phyloP scores from a whole-genome alignment of 2,329 filamentous ascomycete genomes.

The Alternaria atra region DNA sequence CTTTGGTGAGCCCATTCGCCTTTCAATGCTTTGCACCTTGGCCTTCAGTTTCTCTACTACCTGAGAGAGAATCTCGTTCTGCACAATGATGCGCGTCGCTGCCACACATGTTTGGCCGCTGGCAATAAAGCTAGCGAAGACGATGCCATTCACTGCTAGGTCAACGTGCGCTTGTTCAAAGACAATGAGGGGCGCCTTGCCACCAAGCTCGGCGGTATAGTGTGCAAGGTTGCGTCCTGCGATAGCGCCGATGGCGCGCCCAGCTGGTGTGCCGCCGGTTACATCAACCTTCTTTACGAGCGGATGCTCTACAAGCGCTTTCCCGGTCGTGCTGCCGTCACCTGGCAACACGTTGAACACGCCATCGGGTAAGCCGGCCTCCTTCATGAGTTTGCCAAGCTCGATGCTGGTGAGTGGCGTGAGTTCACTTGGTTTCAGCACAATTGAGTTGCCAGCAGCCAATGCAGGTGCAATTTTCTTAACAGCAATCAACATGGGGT shows the following conservation, averaged over 20 bases:
- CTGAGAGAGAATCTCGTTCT: constrained; percentile 54
- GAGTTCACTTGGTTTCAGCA: constrained; percentile 51
- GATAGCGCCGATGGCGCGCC: constrained; percentile 49
- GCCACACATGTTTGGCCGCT: constrained; percentile 67
- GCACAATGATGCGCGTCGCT: constrained; percentile 63
- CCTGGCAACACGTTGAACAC: constrained; percentile 49
- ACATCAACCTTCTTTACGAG: constrained; percentile 52
- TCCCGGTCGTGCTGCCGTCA: constrained; percentile 46
- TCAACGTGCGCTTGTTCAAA: constrained; percentile 50
- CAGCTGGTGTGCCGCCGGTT: constrained; percentile 50
- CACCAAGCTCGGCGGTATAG: constrained; percentile 51
- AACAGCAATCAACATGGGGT: constrained; percentile 52
- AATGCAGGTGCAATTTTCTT: constrained; percentile 52
- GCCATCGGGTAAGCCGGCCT: constrained; percentile 50
- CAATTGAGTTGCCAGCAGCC: constrained; percentile 48
- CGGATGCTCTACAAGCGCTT: constrained; percentile 47
- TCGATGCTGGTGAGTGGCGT: constrained; percentile 50
- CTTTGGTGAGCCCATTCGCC: constrained; percentile 65
- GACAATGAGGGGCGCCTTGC: constrained; percentile 50
- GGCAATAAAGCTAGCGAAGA: constrained; percentile 59
- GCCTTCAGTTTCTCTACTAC: constrained; percentile 52
- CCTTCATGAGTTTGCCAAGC: constrained; percentile 48
- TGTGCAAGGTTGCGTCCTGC: constrained; percentile 47
- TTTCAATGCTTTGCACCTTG: constrained; percentile 61
- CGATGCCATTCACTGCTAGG: constrained; percentile 50